Evolutionary conservation across 805 yeast species (phyloP).

Genomic region (Hemisphaericaspora nanyangensis): DNA sequence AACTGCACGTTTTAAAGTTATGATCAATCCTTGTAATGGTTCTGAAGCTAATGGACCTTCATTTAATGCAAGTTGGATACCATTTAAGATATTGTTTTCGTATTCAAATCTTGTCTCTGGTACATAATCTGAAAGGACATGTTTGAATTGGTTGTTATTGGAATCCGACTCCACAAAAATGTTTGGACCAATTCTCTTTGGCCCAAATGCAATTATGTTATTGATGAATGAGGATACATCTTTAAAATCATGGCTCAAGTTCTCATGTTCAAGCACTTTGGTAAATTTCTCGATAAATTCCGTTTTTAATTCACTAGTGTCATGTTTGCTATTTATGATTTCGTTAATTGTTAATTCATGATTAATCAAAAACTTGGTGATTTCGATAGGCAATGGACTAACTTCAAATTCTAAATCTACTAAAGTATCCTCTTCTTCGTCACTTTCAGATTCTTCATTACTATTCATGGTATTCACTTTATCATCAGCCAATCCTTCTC

Average conservation of each 20-base stretch:
- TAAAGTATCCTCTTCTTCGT: constrained; percentile 10
- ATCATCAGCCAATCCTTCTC: constrained; percentile 75
- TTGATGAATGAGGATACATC: constrained; percentile 19
- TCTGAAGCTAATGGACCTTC: constrained; percentile 91
- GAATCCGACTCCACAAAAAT: constrained; percentile 54
- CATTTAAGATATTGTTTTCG: constrained; percentile 69
- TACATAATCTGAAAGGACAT: constrained; percentile 16
- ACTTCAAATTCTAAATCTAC: constrained; percentile 51
- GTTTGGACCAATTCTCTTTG: constrained; percentile 72
- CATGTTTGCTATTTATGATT: constrained; percentile 16
- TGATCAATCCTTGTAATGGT: constrained; percentile 77
- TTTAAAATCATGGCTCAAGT: constrained; percentile 13
- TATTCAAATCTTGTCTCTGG: constrained; percentile 27
- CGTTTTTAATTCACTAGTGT: constrained; percentile 1
- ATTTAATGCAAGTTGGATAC: constrained; percentile 75
- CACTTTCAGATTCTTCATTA: constrained; percentile 34
- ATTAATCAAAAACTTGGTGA: constrained; percentile 46
- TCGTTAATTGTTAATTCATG: constrained; percentile 43
- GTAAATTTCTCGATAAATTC: constrained; percentile 9
- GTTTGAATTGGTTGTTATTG: constrained; percentile 21
- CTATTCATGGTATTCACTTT: constrained; percentile 28
- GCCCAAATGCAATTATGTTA: constrained; percentile 65
- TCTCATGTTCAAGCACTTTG: constrained; percentile 6
- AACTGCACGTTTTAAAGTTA: constrained; percentile 29
- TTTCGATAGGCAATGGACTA: constrained; percentile 53